Base-by-base conservation (phyloP, 345 rosid species). In the Mallotus nudiflorus region DNA sequence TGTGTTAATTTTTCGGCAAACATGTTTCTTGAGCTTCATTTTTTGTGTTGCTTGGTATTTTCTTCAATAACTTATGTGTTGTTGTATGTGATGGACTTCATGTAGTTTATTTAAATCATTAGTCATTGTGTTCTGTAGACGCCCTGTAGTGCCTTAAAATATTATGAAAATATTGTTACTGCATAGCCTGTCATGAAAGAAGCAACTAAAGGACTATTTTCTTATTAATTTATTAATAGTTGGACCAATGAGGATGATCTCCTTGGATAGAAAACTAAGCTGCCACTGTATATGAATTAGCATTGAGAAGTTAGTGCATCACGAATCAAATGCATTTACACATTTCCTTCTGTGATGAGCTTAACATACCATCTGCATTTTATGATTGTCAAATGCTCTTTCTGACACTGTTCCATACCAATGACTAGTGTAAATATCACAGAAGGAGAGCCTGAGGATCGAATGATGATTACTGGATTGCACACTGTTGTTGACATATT, bases 401-500 rank as follows among this genome's bases (percentile, higher is more conserved):
- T 49, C 65, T 75, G 74, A 68, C 57, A 15, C 60, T 55, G 45
- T 62, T 57, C 68, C 45, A 54, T 63, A 33, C 20, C 62, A 33
- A 48, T 73, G 68, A 27, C 52, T 16, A 91, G 97, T 46, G 93
- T 84, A 66, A 91, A 91, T 78, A 62, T 91, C 81, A 79, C 87
- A 28, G 64, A 63, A 55, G 92, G 97, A 65, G 83, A 83, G 76
- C 68, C 52, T 75, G 97, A 88, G 70, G 83, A 87, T 59, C 85
- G 97, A 12, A 37, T 81, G 79, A 91, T 91, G 97, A 76, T 82
- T 70, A 91, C 97, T 52, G 97, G 97, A 76, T 50, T 84, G 89
- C 97, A 91, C 76, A 79, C 85, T 33, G 97, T 88, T 33, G 93
- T 81, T 72, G 97, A 88, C 81, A 91, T 91, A 75, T 91, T 80